phyloP scores from a whole-genome alignment of 495 filamentous ascomycete species.

The Chlorociboria aeruginascens region DNA sequence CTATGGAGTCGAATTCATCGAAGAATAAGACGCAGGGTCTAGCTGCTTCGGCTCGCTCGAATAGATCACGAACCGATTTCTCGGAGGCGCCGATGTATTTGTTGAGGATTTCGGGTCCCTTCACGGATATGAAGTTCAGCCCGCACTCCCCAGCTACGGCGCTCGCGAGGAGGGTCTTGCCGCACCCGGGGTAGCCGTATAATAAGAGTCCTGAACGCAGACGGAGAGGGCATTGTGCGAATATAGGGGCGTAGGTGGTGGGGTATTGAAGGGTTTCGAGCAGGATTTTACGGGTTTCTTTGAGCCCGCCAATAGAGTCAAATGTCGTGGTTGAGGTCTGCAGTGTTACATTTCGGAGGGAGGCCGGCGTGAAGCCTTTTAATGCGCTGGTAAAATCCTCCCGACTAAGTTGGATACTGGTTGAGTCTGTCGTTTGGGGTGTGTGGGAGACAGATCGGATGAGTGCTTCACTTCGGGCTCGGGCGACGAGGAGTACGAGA shows the following conservation, averaged over 20 bases:
- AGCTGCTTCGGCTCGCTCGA: conserved; percentile 82
- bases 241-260: conserved; percentile 96
- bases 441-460: conserved; percentile 54
- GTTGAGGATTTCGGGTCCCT: conserved; percentile 94
- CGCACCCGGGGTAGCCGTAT: conserved; percentile 92
- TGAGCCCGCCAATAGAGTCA: conserved; percentile 78
- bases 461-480: conserved; percentile 82
- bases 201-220: conserved; percentile 83
- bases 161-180: conserved; percentile 86
- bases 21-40: conserved; percentile 92
- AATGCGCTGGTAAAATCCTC: conserved; percentile 74
- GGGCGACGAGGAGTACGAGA: conserved; percentile 69
- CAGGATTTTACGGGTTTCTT: conserved; percentile 71
- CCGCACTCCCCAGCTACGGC: conserved; percentile 94
- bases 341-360: conserved; percentile 83
- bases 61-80: conserved; percentile 88
- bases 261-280: conserved; percentile 94
- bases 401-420: conserved; percentile 45
- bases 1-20: conserved; percentile 95
- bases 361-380: conserved; percentile 86
- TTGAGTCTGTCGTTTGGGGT: conserved; percentile 14
- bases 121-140: conserved; percentile 95
- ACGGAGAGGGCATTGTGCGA: conserved; percentile 86
- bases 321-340: conserved; percentile 85
- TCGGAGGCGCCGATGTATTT: conserved; percentile 97